Percentiles rank a stretch among this genome's conserved stretches.
phyloP scores from a whole-genome alignment of 2,329 filamentous ascomycete genomes.

The Colletotrichum godetiae region DNA sequence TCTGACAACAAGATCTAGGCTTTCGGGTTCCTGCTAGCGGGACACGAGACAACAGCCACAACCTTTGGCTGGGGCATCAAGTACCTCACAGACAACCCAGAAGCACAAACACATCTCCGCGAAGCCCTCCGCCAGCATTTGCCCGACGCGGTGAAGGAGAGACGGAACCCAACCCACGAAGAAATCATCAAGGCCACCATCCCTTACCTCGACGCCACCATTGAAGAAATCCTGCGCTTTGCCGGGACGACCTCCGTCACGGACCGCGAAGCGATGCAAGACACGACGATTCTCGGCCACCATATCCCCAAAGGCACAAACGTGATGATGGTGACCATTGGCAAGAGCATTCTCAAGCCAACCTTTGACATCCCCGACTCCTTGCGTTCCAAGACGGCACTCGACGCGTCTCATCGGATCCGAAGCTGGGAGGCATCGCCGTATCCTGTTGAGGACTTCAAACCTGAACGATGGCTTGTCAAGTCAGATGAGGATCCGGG shows the following conservation, averaged over 20 bases:
- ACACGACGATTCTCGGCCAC: conserved; percentile 47
- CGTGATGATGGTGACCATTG: conserved; percentile 41
- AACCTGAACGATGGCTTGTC: conserved; percentile 18
- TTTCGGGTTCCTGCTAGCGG: conserved; percentile 25
- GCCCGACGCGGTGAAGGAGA: conserved; percentile 21
- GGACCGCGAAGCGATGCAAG: conserved; percentile 42
- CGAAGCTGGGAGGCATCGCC: conserved; percentile 2
- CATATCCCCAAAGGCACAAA: conserved; percentile 47
- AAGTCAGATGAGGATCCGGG: background rate
- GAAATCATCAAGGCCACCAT: conserved; percentile 39
- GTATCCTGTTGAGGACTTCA: background rate
- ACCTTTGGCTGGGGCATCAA: conserved; percentile 42
- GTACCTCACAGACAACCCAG: conserved; percentile 7
- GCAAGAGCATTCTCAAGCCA: conserved; percentile 44
- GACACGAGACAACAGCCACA: conserved; percentile 43
- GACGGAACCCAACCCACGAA: background rate
- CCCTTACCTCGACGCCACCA: conserved; percentile 49
- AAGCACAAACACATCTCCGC: background rate
- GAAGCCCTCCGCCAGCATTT: background rate
- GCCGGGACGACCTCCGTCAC: conserved; percentile 43
- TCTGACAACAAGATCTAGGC: background rate
- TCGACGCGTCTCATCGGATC: background rate
- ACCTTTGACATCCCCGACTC: conserved; percentile 41
- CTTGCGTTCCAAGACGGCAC: conserved; percentile 39
- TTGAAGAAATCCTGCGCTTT: conserved; percentile 49